Conservation (phyloP, 306 rosid genomes). For the Argentina anserina region DNA sequence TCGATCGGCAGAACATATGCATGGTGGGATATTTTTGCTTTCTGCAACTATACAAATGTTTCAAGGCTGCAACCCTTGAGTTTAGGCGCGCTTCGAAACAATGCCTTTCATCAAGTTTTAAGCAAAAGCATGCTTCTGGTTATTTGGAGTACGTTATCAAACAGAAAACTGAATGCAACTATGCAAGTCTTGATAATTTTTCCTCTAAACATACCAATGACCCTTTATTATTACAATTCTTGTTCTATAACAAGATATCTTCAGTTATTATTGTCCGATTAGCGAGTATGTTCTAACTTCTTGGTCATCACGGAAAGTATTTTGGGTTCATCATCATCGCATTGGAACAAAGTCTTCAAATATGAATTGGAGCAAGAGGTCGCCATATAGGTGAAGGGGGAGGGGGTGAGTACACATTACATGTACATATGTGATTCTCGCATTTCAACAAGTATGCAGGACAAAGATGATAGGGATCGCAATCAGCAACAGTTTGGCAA, state of each 20-base stretch:
- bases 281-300: too few species aligned
- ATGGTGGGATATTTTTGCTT: too few species aligned
- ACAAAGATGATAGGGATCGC: not conserved
- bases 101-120: too few species aligned
- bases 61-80: not conserved
- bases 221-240: not conserved
- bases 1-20: too few species aligned
- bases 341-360: not conserved
- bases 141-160: too few species aligned
- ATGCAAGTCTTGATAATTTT: too few species aligned
- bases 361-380: not conserved
- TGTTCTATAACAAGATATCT: too few species aligned
- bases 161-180: too few species aligned
- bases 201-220: not conserved
- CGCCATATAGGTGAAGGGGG: not conserved
- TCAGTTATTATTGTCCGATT: too few species aligned
- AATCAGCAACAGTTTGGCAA: not conserved
- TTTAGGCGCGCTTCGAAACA: too few species aligned
- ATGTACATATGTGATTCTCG: not conserved
- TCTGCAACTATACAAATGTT: not conserved
- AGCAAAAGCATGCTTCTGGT: too few species aligned
- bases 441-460: not conserved
- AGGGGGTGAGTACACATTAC: not conserved
- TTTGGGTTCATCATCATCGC: not conserved
- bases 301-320: not conserved